Conservation (phyloP, 305 asterid species). For the Solanum hybrid region DNA sequence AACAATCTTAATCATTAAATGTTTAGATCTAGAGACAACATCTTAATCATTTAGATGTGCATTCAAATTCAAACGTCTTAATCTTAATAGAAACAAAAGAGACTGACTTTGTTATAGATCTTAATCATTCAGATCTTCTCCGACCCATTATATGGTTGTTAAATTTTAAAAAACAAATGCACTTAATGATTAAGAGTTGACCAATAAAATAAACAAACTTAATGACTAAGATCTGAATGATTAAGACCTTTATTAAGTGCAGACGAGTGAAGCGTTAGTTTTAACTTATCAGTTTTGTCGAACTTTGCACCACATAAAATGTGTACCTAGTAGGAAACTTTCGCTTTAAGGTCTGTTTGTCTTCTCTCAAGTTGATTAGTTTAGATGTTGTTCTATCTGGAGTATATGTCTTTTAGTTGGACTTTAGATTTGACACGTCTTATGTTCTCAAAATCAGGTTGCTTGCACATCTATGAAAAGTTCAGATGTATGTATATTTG, state of each 20-base stretch:
- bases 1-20: background rate
- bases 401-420: background rate
- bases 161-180: background rate
- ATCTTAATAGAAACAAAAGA: background rate
- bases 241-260: background rate
- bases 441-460: conserved; percentile 39
- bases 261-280: background rate
- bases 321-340: background rate
- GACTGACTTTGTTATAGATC: background rate
- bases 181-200: background rate
- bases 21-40: background rate
- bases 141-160: background rate
- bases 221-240: background rate
- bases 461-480: conserved; percentile 73
- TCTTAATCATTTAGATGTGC: background rate
- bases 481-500: conserved; percentile 54
- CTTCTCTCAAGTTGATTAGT: background rate
- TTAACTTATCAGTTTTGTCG: background rate
- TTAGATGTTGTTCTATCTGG: background rate
- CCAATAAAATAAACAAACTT: background rate
- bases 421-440: background rate
- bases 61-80: background rate
- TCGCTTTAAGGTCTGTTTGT: background rate
- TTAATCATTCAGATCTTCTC: background rate
- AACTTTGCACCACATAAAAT: background rate